Evolutionary conservation across 495 filamentous ascomycete genomes (phyloP).

Genomic region (Mycothermus thermophilus): DNA sequence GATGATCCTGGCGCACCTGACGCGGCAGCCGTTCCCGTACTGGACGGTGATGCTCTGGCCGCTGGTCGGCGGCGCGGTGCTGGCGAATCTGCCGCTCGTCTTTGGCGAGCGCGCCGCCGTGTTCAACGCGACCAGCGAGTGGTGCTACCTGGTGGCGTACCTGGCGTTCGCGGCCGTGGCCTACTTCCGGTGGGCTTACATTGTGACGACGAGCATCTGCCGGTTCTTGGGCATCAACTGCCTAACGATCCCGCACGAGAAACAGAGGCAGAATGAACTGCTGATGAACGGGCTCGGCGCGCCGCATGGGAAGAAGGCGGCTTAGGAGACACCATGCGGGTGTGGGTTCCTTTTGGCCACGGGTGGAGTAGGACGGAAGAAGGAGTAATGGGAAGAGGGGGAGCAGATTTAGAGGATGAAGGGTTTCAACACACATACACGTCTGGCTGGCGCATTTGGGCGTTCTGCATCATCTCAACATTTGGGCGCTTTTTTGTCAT

Average conservation of each 20-base stretch:
- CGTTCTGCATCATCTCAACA: no score
- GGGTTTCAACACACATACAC: no score
- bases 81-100: conserved; percentile 70
- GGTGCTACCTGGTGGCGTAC: conserved; percentile 70
- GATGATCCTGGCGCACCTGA: conserved; percentile 92
- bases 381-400: not conserved
- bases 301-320: conserved; percentile 2
- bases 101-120: conserved; percentile 52
- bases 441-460: no score
- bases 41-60: conserved; percentile 88
- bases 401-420: no score
- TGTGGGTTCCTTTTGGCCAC: no score
- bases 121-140: conserved; percentile 52
- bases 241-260: conserved; percentile 65
- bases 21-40: conserved; percentile 86
- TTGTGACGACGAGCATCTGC: conserved; percentile 88
- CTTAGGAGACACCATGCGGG: not conserved
- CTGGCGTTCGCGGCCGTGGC: conserved; percentile 65
- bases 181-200: conserved; percentile 83
- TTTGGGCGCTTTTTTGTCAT: no score
- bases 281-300: conserved; percentile 3
- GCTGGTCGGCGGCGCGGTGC: conserved; percentile 66
- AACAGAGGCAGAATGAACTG: conserved; percentile 32
- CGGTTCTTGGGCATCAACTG: conserved; percentile 85
- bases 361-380: not conserved